phyloP scores from a whole-genome alignment of 2,329 filamentous ascomycete genomes.

The Myrmaecium sp. region DNA sequence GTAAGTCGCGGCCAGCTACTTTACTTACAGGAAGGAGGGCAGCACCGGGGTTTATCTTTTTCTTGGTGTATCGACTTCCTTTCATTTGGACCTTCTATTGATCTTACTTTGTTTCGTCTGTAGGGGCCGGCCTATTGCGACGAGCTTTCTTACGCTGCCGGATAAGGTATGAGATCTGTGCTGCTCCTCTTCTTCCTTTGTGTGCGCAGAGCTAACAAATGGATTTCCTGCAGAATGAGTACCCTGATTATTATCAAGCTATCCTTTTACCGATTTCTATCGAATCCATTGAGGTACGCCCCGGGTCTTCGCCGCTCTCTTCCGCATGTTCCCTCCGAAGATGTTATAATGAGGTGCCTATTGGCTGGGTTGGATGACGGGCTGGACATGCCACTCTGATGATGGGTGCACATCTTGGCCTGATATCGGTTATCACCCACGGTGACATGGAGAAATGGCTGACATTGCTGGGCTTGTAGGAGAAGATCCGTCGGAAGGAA shows the following conservation, averaged over 20 bases:
- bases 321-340: not conserved
- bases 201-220: slow-evolving; percentile 6
- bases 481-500: slow-evolving; percentile 49
- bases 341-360: no score
- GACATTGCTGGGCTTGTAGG: slow-evolving; percentile 14
- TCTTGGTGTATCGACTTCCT: not conserved
- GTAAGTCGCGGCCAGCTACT: slow-evolving; percentile 31
- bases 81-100: no score
- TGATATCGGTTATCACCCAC: not conserved
- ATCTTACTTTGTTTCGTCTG: slow-evolving; percentile 4
- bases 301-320: not conserved
- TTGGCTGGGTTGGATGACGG: no score
- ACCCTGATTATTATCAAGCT: slow-evolving; percentile 61
- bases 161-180: slow-evolving; percentile 26
- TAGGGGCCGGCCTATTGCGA: slow-evolving; percentile 54
- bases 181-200: slow-evolving; percentile 4
- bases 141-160: slow-evolving; percentile 57
- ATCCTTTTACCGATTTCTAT: slow-evolving; percentile 68
- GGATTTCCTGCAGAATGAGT: slow-evolving; percentile 27
- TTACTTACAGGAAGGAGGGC: no score
- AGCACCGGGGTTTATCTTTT: slow-evolving; percentile 2
- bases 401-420: not conserved
- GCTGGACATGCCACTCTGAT: not conserved
- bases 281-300: slow-evolving; percentile 49
- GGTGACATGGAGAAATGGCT: slow-evolving; percentile 6